A percentile compares a stretch with the other conserved stretches of the same genome.
Evolutionary conservation across 306 rosid species (phyloP).

Genomic region (Oxytropis ochrocephala): DNA sequence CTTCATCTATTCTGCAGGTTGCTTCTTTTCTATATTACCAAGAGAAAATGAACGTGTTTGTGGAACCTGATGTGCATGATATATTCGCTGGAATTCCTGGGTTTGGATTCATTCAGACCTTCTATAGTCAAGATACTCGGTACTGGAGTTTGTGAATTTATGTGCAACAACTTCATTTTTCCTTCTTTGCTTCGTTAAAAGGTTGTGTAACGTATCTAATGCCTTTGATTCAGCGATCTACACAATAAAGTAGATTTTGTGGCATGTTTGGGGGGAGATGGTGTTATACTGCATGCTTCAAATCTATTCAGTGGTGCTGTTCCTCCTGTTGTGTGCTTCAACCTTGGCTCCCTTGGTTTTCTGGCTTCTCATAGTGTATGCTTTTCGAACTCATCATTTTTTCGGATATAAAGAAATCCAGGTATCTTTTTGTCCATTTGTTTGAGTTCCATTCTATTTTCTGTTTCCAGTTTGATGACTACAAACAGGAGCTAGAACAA

Average conservation of each 20-base stretch:
- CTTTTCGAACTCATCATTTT: slow-evolving; percentile 21
- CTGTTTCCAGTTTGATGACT: slow-evolving; percentile 63
- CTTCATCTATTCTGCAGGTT: slow-evolving; percentile 44
- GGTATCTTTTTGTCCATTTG: not conserved
- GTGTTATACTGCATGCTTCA: slow-evolving; percentile 94
- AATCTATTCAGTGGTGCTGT: slow-evolving; percentile 84
- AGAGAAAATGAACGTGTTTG: slow-evolving; percentile 85
- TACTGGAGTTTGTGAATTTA: slow-evolving; percentile 31
- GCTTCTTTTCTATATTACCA: slow-evolving; percentile 74
- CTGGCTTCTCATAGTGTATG: slow-evolving; percentile 84
- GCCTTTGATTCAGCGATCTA: slow-evolving; percentile 59
- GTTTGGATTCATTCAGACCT: slow-evolving; percentile 95
- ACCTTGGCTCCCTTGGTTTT: slow-evolving; percentile 99
- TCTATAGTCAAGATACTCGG: slow-evolving; percentile 91
- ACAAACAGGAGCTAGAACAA: slow-evolving; percentile 60
- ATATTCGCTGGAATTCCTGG: slow-evolving; percentile 91
- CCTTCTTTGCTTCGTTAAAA: slow-evolving; percentile 15
- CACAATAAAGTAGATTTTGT: slow-evolving; percentile 98
- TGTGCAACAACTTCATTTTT: slow-evolving; percentile 7
- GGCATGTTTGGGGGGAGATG: slow-evolving; percentile 99
- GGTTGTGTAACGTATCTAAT: slow-evolving; percentile 29
- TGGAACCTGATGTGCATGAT: slow-evolving; percentile 96
- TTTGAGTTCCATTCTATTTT: slow-evolving; percentile 33
- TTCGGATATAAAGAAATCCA: slow-evolving; percentile 16
- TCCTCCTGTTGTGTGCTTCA: slow-evolving; percentile 93